Conservation (phyloP, 129 eudicot species). For the Helichrysum umbraculigerum region DNA sequence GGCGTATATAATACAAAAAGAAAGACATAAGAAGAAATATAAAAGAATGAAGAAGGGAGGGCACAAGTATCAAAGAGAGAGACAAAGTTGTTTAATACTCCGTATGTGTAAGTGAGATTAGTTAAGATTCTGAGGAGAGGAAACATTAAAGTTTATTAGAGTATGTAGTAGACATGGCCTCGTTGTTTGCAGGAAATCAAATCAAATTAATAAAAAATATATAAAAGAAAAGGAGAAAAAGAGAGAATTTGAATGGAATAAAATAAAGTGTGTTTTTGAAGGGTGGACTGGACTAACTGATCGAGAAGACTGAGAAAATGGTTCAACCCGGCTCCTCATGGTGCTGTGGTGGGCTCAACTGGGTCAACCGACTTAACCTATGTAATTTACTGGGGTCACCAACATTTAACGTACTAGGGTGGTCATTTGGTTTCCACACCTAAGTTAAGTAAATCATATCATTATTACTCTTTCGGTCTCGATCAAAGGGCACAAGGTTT, state of each 20-base stretch:
- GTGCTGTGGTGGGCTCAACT: constrained; percentile 24
- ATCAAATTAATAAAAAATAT: neutral
- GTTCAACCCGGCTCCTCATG: constrained; percentile 41
- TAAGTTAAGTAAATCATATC: constrained; percentile 26
- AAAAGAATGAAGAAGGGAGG: neutral
- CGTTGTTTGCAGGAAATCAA: constrained; percentile 48
- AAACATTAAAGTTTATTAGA: constrained; percentile 33
- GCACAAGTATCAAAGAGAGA: constrained; percentile 40
- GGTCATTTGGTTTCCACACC: constrained; percentile 38
- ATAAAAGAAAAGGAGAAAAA: neutral
- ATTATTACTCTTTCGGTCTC: too few species aligned
- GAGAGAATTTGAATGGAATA: constrained; percentile 69
- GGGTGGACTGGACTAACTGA: neutral
- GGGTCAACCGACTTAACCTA: constrained; percentile 16
- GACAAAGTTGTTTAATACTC: constrained; percentile 40
- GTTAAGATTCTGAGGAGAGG: constrained; percentile 33
- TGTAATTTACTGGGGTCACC: neutral
- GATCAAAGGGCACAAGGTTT: too few species aligned
- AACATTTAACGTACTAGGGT: constrained; percentile 26
- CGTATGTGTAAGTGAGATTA: constrained; percentile 42
- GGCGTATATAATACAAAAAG: neutral
- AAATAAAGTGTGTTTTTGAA: constrained; percentile 32
- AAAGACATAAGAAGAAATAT: constrained; percentile 20
- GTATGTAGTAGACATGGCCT: constrained; percentile 17
- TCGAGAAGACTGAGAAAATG: constrained; percentile 23